phyloP scores from a whole-genome alignment of 345 rosid species.

The Trapa bicornis region DNA sequence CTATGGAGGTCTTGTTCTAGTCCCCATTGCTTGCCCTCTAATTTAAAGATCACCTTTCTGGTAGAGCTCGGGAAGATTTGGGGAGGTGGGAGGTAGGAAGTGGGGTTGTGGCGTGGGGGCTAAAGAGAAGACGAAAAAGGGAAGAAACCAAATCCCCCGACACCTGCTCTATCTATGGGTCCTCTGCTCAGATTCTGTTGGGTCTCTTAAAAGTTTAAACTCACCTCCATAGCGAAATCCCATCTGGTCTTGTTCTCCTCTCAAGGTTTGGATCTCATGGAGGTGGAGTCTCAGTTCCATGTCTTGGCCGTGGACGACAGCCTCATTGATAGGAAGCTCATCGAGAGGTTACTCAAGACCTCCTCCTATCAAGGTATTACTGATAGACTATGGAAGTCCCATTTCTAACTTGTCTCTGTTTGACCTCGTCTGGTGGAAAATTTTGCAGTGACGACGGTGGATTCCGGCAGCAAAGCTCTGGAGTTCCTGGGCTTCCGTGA shows the following conservation, averaged over 20 bases:
- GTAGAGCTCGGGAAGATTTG: slow-evolving; percentile 1
- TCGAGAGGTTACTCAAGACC: slow-evolving; percentile 36
- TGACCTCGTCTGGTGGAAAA: background rate
- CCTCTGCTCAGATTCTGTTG: slow-evolving; percentile 13
- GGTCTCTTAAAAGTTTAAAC: slow-evolving; percentile 2
- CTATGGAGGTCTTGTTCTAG: background rate
- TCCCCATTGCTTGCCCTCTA: slow-evolving; percentile 24
- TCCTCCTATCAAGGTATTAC: slow-evolving; percentile 36
- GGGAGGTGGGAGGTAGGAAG: slow-evolving; percentile 17
- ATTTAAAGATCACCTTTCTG: slow-evolving; percentile 30
- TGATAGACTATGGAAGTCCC: background rate
- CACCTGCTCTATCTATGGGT: slow-evolving; percentile 16
- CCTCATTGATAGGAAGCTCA: slow-evolving; percentile 31
- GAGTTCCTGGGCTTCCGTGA: slow-evolving; percentile 50
- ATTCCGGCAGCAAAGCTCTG: slow-evolving; percentile 62
- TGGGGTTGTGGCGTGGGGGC: background rate
- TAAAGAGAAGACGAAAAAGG: background rate
- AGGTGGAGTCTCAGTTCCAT: slow-evolving; percentile 32
- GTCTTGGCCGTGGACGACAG: slow-evolving; percentile 46
- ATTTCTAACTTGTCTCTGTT: background rate
- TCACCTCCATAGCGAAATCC: slow-evolving; percentile 4
- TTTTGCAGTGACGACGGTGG: slow-evolving; percentile 56
- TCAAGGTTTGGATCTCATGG: slow-evolving; percentile 14
- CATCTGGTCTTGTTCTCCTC: background rate
- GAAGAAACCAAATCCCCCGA: slow-evolving; percentile 22